Evolutionary conservation across 2,329 filamentous ascomycete genomes (phyloP), one percentile per base, ranked within the genome.

Genomic region (Microcyclospora tardicrescens): DNA sequence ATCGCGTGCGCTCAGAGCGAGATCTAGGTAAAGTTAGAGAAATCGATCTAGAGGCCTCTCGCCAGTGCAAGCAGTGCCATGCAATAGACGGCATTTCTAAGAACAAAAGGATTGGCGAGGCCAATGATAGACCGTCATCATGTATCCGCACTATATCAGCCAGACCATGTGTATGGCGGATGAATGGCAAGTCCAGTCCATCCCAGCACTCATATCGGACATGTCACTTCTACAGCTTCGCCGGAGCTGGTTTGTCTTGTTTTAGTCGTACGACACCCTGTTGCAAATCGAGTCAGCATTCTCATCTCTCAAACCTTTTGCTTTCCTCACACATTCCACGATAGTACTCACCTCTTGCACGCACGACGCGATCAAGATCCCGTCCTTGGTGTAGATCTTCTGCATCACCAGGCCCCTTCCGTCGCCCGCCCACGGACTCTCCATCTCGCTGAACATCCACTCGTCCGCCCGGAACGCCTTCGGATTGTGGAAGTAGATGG

Each of bases 381-480:
- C 84, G 44, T 86, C 78, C 47, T 65, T 67, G 16, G 73, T 70
- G 57, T 78, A 87, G 43, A 89, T 81, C 59, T 75, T 73, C 67
- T 86, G 81, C 50, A 72, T 73, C 31, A 89, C 84, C 13, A 89
- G 67, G 0, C 81, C 84, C 43, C 84, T 69, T 3, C 82, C 83
- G 52, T 86, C 80, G 1, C 79, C 82, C 2, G 79, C 73, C 83
- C 84, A 91, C 0, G 83, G 81, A 39, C 76, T 84, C 61, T 82
- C 73, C 73, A 84, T 84, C 65, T 87, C 82, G 14, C 71, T 73
- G 49, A 84, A 77, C 73, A 86, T 80, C 82, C 82, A 87, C 60
- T 86, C 68, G 40, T 72, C 69, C 28, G 68, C 68, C 28, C 64
- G 55, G 51, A 71, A 71, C 13, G 56, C 60, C 27, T 61, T 58